Evolutionary conservation across 176 grass and related monocot genomes (phyloP), one percentile per base, ranked within the genome.

Genomic region (Triticum turgidum): DNA sequence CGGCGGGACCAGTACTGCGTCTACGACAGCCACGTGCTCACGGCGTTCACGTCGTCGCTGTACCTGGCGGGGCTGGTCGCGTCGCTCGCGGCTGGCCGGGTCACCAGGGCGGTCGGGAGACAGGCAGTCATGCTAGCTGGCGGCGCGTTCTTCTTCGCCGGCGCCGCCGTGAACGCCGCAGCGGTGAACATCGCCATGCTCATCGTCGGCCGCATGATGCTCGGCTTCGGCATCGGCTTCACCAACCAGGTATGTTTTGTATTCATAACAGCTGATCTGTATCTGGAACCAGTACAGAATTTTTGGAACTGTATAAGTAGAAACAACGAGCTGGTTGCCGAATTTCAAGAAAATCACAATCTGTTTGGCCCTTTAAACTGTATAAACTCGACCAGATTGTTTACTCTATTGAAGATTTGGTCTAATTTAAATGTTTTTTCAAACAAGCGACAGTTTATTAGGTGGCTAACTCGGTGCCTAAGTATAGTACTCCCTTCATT

Each of bases 171-270:
- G 3, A 91, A 95, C 85, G 87, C 89, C 32, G 84, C 84, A 9
- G 91, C 91, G 1, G 81, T 89, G 4, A 92, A 93, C 82, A 47
- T 95, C 68, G 83, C 89, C 65, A 95, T 95, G 91, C 94, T 95
- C 78, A 91, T 95, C 78, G 69, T 93, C 9, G 94, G 91, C 3
- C 89, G 94, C 63, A 54, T 93, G 34, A 78, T 93, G 67, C 89
- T 95, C 34, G 94, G 94, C 34, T 84, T 95, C 69, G 91, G 91
- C 56, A 80, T 95, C 21, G 94, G 94, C 3, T 95, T 95, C 86
- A 88, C 82, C 70, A 97, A 93, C 18, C 94, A 96, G 89, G 94
- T 93, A 73, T 6, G 15, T 59, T 32, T 76, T 13, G 13, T 30
- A 49, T 52, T 52, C 71, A 74, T 22, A 4, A 33, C 65, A 33